Conservation (phyloP, 305 asterid species). For the Petunia hybrid region DNA sequence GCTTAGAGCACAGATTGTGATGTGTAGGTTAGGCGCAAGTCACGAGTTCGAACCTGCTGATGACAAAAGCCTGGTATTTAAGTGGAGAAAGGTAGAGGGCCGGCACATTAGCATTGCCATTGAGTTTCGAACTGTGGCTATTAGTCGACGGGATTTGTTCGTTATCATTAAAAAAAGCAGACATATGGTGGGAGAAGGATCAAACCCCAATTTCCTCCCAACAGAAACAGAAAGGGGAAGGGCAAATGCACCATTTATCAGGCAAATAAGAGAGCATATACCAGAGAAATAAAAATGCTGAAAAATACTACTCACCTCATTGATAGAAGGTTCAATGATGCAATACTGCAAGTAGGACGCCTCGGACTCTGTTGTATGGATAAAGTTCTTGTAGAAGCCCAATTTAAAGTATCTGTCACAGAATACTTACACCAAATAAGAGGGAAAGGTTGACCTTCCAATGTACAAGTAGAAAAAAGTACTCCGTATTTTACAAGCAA, state of each 20-base stretch:
- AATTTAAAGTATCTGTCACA: conserved; percentile 65
- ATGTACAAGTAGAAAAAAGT: conserved; percentile 6
- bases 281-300: background rate
- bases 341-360: conserved; percentile 90
- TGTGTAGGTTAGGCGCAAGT: too few relatives aligned
- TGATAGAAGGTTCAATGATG: conserved; percentile 81
- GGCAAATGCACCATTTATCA: background rate
- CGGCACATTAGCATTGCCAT: too few relatives aligned
- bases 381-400: conserved; percentile 81
- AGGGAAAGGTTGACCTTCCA: conserved; percentile 16
- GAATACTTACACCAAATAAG: conserved; percentile 32
- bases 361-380: conserved; percentile 63
- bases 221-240: background rate
- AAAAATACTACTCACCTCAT: conserved; percentile 57
- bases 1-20: too few relatives aligned
- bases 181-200: conserved; percentile 14
- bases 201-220: conserved; percentile 4
- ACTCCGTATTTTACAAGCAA: conserved; percentile 17
- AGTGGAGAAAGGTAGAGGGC: too few relatives aligned
- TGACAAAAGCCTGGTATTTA: too few relatives aligned
- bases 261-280: conserved; percentile 20
- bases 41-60: too few relatives aligned
- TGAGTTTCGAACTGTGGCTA: too few relatives aligned
- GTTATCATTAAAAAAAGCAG: too few relatives aligned
- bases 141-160: too few relatives aligned